A percentile compares a stretch with the other conserved stretches of the same genome.
These are phyloP conservation scores for Guyanaporus albipodus DNA, from an alignment of 768 basidiomycete species.

Conservation along the genomic window DNA sequence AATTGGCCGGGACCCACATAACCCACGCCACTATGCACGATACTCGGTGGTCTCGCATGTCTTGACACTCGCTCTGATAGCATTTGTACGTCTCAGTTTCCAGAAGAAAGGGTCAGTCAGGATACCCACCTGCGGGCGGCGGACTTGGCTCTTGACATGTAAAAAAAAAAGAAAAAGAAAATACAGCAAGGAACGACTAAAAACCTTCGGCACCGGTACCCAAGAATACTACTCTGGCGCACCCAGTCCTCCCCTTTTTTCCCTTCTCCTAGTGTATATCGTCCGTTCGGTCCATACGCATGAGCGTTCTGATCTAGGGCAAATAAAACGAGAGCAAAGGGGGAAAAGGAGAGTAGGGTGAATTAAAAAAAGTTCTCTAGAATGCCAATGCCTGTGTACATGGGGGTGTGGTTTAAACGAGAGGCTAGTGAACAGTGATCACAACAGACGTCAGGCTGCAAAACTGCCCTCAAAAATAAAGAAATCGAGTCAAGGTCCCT, in stretches of 20 bases:
- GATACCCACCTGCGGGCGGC: too few species aligned
- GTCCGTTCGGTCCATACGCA: background rate
- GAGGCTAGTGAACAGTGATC: conserved; percentile 10
- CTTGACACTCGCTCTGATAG: too few species aligned
- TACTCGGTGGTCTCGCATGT: too few species aligned
- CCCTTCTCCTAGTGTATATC: conserved; percentile 7
- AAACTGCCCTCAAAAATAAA: too few species aligned
- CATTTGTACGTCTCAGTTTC: too few species aligned
- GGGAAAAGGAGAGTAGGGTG: background rate
- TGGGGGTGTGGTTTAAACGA: conserved; percentile 7
- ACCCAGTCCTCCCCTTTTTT: background rate
- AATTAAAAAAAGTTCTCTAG: conserved; percentile 5
- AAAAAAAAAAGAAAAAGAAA: background rate
- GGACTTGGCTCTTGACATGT: too few species aligned
- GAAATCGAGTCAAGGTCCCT: background rate
- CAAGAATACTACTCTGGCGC: background rate
- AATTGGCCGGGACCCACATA: too few species aligned
- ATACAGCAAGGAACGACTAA: background rate
- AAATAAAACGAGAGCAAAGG: conserved; percentile 1
- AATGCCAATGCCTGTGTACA: conserved; percentile 6
- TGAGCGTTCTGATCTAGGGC: background rate
- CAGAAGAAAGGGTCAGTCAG: too few species aligned
- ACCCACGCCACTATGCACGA: too few species aligned
- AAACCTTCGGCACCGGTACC: background rate
- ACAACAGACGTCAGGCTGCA: conserved; percentile 1